A percentile compares a stretch with the other conserved stretches of the same genome.
phyloP scores from a whole-genome alignment of 805 yeast genomes.

The Saturnispora halmiae region DNA sequence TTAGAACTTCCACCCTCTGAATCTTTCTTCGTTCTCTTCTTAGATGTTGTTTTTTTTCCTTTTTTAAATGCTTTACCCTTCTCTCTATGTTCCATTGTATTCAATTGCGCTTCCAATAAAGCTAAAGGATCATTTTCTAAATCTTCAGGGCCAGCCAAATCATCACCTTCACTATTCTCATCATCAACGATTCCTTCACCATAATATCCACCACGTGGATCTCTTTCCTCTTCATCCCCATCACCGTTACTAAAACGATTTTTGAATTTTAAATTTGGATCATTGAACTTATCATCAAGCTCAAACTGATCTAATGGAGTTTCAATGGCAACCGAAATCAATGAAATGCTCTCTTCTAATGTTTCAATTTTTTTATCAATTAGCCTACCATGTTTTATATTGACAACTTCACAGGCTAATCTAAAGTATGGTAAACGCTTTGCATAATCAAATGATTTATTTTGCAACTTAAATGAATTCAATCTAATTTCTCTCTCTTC shows the following conservation, averaged over 20 bases:
- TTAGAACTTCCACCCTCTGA: slow-evolving; percentile 47
- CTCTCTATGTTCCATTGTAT: slow-evolving; percentile 10
- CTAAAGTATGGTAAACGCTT: slow-evolving; percentile 17
- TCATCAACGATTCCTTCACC: slow-evolving; percentile 13
- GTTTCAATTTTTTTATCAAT: slow-evolving; percentile 7
- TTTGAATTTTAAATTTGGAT: slow-evolving; percentile 8
- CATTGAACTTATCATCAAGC: slow-evolving; percentile 16
- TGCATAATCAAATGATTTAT: slow-evolving; percentile 7
- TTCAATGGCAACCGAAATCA: slow-evolving; percentile 17
- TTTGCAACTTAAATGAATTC: slow-evolving; percentile 7
- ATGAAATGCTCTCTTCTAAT: slow-evolving; percentile 11
- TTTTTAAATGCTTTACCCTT: slow-evolving; percentile 24
- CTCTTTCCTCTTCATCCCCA: slow-evolving; percentile 10
- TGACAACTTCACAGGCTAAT: slow-evolving; percentile 19
- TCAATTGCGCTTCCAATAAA: slow-evolving; percentile 29
- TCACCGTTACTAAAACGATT: neutral
- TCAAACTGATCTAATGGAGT: slow-evolving; percentile 21
- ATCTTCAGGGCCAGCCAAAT: slow-evolving; percentile 29
- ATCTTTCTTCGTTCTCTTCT: slow-evolving; percentile 7
- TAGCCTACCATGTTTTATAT: slow-evolving; percentile 15
- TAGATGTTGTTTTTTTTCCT: slow-evolving; percentile 6
- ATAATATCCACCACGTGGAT: slow-evolving; percentile 13
- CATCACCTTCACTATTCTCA: slow-evolving; percentile 21
- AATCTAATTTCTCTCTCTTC: slow-evolving; percentile 4
- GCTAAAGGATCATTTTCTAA: slow-evolving; percentile 36